Evolutionary conservation across 106 monocot genomes (phyloP).

Genomic region (Dendrobium chrysotoxum): DNA sequence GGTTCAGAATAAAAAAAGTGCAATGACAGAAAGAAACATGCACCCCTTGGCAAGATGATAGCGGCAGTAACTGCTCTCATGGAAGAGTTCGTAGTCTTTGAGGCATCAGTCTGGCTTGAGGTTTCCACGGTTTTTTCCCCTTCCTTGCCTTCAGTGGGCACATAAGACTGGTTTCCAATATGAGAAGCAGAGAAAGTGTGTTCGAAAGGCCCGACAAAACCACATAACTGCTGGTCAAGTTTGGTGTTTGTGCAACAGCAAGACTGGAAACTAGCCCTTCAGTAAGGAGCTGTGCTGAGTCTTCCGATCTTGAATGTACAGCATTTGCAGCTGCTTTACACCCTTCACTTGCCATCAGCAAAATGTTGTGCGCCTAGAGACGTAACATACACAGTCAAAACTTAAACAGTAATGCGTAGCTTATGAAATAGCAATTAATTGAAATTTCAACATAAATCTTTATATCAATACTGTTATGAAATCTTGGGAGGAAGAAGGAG

Average conservation of each 20-base stretch:
- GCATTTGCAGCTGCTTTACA: no score
- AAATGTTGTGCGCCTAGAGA: slow-evolving; percentile 58
- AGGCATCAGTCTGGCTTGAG: slow-evolving; percentile 9
- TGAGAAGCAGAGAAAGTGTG: background rate
- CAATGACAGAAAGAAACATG: background rate
- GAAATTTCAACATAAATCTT: no score
- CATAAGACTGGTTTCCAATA: background rate
- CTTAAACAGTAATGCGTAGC: background rate
- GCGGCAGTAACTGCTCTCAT: background rate
- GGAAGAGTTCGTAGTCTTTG: slow-evolving; percentile 5
- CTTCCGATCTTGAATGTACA: slow-evolving; percentile 6
- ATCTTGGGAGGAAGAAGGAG: no score
- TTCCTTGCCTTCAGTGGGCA: background rate
- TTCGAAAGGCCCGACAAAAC: background rate
- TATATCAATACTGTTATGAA: no score
- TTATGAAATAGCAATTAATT: background rate
- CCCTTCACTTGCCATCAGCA: slow-evolving; percentile 48
- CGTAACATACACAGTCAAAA: background rate
- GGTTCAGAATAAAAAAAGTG: background rate
- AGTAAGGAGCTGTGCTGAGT: no score
- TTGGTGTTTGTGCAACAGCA: no score
- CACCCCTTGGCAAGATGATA: slow-evolving; percentile 21
- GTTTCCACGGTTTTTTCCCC: background rate
- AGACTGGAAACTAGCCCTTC: no score
- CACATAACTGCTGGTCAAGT: background rate